phyloP scores from a whole-genome alignment of 2,329 filamentous ascomycete species.

The Lachnellula occidentalis region DNA sequence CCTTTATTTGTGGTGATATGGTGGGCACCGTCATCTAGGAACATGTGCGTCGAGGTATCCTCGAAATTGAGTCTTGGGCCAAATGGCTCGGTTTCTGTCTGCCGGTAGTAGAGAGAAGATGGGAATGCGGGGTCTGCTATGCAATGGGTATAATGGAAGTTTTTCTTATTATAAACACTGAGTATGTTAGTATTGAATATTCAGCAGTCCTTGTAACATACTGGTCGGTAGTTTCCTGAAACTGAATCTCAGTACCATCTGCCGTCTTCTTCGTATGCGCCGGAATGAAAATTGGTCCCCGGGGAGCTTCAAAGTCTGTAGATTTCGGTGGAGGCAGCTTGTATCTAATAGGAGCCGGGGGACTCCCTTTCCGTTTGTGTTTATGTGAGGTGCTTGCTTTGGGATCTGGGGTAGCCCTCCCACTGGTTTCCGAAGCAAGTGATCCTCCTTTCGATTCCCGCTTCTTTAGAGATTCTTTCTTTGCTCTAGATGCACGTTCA shows the following conservation, averaged over 20 bases:
- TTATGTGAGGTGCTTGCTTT: conserved; percentile 32
- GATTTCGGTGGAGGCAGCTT: conserved; percentile 59
- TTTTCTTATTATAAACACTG: conserved; percentile 60
- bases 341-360: conserved; percentile 50
- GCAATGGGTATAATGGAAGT: conserved; percentile 84
- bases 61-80: conserved; percentile 86
- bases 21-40: conserved; percentile 68
- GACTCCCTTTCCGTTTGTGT: conserved; percentile 35
- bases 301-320: conserved; percentile 55
- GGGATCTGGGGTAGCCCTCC: conserved; percentile 53
- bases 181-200: conserved; percentile 9
- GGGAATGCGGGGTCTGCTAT: conserved; percentile 85
- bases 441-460: conserved; percentile 53
- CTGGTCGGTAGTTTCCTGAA: conserved; percentile 61
- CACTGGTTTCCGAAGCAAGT: conserved; percentile 41
- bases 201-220: conserved; percentile 34
- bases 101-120: conserved; percentile 81
- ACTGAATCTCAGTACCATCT: conserved; percentile 48
- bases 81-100: conserved; percentile 80
- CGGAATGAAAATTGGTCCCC: conserved; percentile 50
- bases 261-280: conserved; percentile 48
- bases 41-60: conserved; percentile 80
- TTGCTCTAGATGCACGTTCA: conserved; percentile 40
- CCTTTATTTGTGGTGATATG: conserved; percentile 88
- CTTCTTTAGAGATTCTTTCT: conserved; percentile 65